Base-by-base conservation (phyloP, 306 rosid genomes). In the Ochetophila trinervis region DNA sequence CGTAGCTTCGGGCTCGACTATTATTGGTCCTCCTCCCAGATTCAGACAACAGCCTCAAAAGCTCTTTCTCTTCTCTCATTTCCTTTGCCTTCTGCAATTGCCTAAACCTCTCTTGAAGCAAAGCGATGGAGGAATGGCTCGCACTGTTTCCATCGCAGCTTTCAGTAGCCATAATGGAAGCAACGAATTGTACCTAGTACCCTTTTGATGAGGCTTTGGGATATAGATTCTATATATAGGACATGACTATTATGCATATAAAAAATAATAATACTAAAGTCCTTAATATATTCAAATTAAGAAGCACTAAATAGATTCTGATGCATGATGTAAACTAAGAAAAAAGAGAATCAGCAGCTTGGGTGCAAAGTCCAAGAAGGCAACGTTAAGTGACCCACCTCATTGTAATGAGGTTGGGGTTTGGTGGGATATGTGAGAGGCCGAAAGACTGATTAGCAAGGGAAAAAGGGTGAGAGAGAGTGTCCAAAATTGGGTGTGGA, bases 41-140 rank as follows among this genome's bases (percentile, higher is more conserved):
- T 52, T 63, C 78, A 23, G 81, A 67, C 10, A 63, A 62, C 60
- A 78, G 63, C 65, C 83, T 67, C 36, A 76, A 62, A n/a, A 74
- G 72, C 78, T 78, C 83, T 60, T 74, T 74, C 69, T 76, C 81
- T 64, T 78, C 75, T 71, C 83, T 82, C 70, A 71, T 74, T 78
- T 78, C 83, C 67, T 78, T 82, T 35, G 80, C 86, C 67, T 69
- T 71, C 78, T 78, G 81, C 81, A 82, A 61, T 70, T 56, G 78
- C 63, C 71, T 67, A 51, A 82, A 82, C 59, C 86, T 74, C 71
- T 82, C 86, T 69, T 82, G 83, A 64, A 78, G 83, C 65, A 82
- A 57, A 45, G 78, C 81, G 30, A 82, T 78, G 74, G 86, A 78
- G 75, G 86, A 78, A 60, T 55, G 70, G 45, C 16, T 24, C 13